Conservation (phyloP, 306 rosid genomes). For the Begonia masoniana region DNA sequence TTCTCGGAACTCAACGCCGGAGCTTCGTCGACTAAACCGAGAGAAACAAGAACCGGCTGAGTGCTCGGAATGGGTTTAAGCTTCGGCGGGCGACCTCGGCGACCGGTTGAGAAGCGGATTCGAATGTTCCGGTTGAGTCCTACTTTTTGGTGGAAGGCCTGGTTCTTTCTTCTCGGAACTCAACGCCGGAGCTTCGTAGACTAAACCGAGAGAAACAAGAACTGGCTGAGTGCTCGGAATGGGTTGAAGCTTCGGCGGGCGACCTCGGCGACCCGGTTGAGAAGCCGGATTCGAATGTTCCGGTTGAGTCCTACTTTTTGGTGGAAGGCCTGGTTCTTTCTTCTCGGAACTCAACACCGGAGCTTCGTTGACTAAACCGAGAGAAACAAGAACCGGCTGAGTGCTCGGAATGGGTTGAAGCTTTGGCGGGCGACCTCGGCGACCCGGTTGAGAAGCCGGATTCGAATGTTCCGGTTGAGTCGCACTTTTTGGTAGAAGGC, state of each 20-base stretch:
- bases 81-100: slow-evolving; percentile 60
- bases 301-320: slow-evolving; percentile 11
- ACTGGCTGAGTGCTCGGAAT: slow-evolving; percentile 32
- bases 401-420: slow-evolving; percentile 16
- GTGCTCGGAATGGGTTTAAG: slow-evolving; percentile 18
- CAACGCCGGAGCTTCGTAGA: slow-evolving; percentile 26
- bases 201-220: slow-evolving; percentile 50
- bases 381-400: slow-evolving; percentile 51
- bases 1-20: slow-evolving; percentile 4
- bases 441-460: neutral
- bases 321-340: slow-evolving; percentile 47
- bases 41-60: slow-evolving; percentile 51
- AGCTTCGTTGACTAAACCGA: slow-evolving; percentile 49
- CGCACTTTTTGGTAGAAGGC: too few relatives aligned
- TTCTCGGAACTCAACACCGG: slow-evolving; percentile 4
- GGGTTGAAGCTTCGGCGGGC: slow-evolving; percentile 48
- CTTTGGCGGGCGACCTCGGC: slow-evolving; percentile 60
- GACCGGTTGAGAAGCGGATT: neutral
- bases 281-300: neutral
- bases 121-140: neutral
- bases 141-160: slow-evolving; percentile 43
- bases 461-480: too few relatives aligned
- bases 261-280: slow-evolving; percentile 21
- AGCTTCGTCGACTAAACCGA: slow-evolving; percentile 51
- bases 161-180: slow-evolving; percentile 17